phyloP scores from a whole-genome alignment of 2,329 filamentous ascomycete genomes.

The Trichophyton rubrum region DNA sequence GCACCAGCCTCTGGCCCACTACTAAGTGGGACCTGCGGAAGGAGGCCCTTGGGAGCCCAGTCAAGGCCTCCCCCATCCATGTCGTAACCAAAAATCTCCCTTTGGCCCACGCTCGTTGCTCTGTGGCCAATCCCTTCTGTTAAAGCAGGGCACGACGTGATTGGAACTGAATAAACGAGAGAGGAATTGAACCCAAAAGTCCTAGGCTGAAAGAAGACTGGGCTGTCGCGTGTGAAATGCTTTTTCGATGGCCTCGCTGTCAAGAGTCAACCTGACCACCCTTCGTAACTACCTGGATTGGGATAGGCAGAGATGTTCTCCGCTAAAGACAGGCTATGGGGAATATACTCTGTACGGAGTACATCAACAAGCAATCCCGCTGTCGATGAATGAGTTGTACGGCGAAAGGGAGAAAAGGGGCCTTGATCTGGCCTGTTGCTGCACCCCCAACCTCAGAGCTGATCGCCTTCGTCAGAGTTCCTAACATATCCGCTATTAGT shows the following conservation, averaged over 20 bases:
- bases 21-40: background rate
- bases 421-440: background rate
- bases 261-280: background rate
- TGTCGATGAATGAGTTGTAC: background rate
- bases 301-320: background rate
- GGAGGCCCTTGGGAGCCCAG: background rate
- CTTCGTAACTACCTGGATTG: background rate
- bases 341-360: background rate
- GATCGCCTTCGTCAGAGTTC: constrained; percentile 2
- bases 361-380: background rate
- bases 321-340: background rate
- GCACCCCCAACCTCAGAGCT: constrained; percentile 1
- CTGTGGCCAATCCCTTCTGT: background rate
- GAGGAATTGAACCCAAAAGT: background rate
- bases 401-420: background rate
- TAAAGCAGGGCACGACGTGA: background rate
- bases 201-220: constrained; percentile 4
- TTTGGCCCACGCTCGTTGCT: background rate
- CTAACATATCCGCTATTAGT: constrained; percentile 3
- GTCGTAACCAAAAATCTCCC: background rate
- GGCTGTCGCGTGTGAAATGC: constrained; percentile 6
- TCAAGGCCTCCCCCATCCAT: constrained; percentile 1
- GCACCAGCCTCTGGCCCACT: constrained; percentile 4
- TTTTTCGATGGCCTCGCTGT: background rate
- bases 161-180: constrained; percentile 5